phyloP scores from a whole-genome alignment of 495 filamentous ascomycete genomes.

The Neurospora sp. region DNA sequence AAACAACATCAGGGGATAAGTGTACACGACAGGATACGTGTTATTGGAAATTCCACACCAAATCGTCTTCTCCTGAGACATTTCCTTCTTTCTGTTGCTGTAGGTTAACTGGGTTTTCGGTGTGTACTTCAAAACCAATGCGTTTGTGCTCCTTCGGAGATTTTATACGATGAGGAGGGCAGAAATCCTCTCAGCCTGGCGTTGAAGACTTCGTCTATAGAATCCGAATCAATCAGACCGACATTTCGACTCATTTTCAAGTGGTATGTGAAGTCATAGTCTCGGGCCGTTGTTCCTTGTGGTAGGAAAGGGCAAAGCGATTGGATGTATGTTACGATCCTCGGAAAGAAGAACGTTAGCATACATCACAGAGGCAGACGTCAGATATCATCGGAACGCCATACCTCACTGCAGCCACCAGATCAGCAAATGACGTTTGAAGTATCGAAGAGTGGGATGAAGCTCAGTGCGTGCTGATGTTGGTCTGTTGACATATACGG shows the following conservation, averaged over 20 bases:
- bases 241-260: background rate
- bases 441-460: background rate
- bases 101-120: background rate
- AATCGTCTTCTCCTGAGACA: background rate
- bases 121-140: background rate
- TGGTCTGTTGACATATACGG: background rate
- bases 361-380: background rate
- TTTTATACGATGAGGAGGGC: background rate
- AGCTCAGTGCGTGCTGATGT: background rate
- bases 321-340: background rate
- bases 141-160: background rate
- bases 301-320: background rate
- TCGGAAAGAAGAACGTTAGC: background rate
- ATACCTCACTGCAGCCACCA: background rate
- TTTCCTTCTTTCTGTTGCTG: background rate
- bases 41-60: background rate
- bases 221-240: slow-evolving; percentile 1
- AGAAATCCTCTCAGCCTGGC: background rate
- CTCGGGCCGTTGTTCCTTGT: background rate
- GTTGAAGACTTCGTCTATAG: background rate
- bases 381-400: background rate
- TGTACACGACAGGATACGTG: background rate
- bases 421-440: background rate
- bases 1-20: slow-evolving; percentile 1
- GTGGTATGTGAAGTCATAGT: background rate